Base-by-base conservation (phyloP, 1,284 basidiomycete species). In the Sanghuangporus baumii region DNA sequence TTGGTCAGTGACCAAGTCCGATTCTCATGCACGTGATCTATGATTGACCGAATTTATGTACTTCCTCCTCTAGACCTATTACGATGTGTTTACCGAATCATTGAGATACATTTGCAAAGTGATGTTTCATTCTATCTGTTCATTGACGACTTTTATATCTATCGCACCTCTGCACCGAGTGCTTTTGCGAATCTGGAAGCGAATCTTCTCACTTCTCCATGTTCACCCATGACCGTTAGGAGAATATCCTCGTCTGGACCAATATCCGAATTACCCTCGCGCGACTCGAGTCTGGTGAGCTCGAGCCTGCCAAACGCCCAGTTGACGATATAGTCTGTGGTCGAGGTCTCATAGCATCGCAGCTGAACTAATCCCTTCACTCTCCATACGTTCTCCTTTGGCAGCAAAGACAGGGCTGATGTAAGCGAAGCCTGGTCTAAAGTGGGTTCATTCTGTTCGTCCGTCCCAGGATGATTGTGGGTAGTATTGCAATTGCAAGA, bases 231-330 rank as follows among this genome's bases (percentile, higher is more conserved):
- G 37, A 90, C 81, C 5, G 92, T 96, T 71, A 95, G 69, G 57
- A 81, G 79, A 38, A 93, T 70, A 31, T 73, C 68, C 61, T 70
- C 65, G 34, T 73, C 73, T 18, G 71, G 67, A 47, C 73, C 74
- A n/a, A 46, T n/a, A 23, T n/a, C 37, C 18, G 77, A 74, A 16
- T 72, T 67, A 6, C 66, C 67, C 8, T 71, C 69, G n/a, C 54
- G 14, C 12, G 40, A 31, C 9, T 20, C 18, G 23, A 78, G 70
- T 6, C 71, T 71, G 3, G 80, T 87, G 54, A 95, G 76, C 40
- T 94, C 91, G 71, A 84, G 86, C 56, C 93, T 81, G 18, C 91
- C 91, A 74, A 96, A 96, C 5, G 94, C 93, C 90, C 91, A 96
- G 72, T 96, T 96, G 65, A 96, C 72, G 65, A 95, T 91, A 34